Base-by-base conservation (phyloP, 2,329 filamentous ascomycete genomes). In the Fusarium verrucosum region DNA sequence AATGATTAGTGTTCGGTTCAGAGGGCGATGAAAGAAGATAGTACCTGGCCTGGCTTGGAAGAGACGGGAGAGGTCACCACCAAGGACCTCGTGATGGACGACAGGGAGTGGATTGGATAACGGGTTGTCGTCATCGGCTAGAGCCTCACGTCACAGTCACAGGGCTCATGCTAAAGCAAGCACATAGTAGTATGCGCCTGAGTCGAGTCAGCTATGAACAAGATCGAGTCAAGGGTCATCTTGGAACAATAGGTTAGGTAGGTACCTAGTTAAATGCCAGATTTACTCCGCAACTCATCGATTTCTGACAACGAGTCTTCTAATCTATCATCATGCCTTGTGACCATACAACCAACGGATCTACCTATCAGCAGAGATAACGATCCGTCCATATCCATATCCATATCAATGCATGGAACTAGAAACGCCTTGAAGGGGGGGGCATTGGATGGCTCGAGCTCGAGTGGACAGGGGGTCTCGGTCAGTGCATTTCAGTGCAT, bases 91-190 rank as follows among this genome's bases (percentile, higher is more conserved):
- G 70, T 72, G 70, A 72, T 72, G 67, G 52, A 45, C 57, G 51
- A 50, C 62, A 45, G 56, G 55, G 65, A 69, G 54, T 68, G 64
- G 66, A 51, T 51, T 46, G 49, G 47, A 46, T 51, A 17, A 66
- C 54, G 52, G 66, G 69, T 62, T 51, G 51, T 58, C 70, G 70
- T 72, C 70, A 72, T 72, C 69, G 70, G 69, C 69, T 69, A 69
- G 70, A 58, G 55, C 55, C 55, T 58, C 55, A 72, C 66, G 65
- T 72, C 69, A 71, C 61, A 66, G 52, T 50, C 41, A 43, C 37
- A 44, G 47, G 47, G 54, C 35, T 58, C 54, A 57, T 41, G 32
- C 13, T 32, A 7, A 23, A 11, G 28, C 9, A 32, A 14, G 28
- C 16, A 32, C 7, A 26, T 38, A 23, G 35, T 52, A n/a, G 13